Evolutionary conservation across 108 stramenopile genomes (phyloP).

Genomic region (Aurantiochytrium sp.): DNA sequence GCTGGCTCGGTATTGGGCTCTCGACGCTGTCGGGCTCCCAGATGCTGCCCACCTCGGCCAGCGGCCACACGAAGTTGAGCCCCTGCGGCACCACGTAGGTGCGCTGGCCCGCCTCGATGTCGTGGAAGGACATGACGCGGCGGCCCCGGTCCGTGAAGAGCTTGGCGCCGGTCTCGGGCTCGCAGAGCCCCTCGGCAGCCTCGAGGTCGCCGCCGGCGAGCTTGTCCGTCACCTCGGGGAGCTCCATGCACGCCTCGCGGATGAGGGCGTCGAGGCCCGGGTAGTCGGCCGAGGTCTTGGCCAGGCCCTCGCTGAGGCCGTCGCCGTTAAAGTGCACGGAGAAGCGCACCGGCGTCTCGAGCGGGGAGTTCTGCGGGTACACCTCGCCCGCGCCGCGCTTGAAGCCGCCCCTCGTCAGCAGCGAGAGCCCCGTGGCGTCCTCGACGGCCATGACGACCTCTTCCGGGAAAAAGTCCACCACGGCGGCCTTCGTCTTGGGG

Average conservation of each 20-base stretch:
- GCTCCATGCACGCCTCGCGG: background rate
- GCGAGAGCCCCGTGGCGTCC: background rate
- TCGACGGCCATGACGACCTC: background rate
- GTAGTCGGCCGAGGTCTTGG: background rate
- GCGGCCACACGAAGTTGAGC: constrained; percentile 58
- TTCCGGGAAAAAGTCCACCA: background rate
- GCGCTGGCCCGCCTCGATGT: background rate
- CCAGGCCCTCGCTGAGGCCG: background rate
- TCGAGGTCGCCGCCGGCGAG: background rate
- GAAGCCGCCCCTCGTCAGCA: background rate
- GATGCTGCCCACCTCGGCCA: constrained; percentile 43
- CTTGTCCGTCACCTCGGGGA: background rate
- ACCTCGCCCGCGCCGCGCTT: background rate
- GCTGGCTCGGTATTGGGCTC: background rate
- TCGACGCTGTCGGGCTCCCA: background rate
- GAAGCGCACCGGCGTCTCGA: background rate
- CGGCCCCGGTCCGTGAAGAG: background rate
- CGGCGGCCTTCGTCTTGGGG: background rate
- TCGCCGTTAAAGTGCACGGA: constrained; percentile 24
- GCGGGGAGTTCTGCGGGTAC: background rate
- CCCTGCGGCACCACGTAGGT: constrained; percentile 32
- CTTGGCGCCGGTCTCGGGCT: background rate
- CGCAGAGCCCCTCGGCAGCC: background rate
- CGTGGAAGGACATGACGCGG: background rate
- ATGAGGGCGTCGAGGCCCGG: background rate